phyloP scores from a whole-genome alignment of 176 grass and related monocot genomes.

The Zoysia pacifica region DNA sequence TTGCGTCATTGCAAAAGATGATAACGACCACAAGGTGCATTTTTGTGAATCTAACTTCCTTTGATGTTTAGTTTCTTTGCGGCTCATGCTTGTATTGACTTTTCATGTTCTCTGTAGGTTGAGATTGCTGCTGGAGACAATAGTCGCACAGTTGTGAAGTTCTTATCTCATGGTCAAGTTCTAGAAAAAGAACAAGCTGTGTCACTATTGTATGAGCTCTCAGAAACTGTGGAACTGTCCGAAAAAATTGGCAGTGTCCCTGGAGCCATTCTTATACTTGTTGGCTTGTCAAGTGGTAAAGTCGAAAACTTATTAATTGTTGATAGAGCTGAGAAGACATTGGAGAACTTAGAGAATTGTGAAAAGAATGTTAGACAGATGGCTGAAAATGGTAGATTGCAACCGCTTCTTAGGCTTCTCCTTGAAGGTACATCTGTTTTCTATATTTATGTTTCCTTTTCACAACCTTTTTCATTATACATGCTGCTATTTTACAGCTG shows the following conservation, averaged over 20 bases:
- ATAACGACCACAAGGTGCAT: slow-evolving; percentile 80
- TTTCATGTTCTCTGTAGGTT: slow-evolving; percentile 52
- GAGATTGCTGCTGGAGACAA: slow-evolving; percentile 80
- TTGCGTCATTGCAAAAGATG: slow-evolving; percentile 69
- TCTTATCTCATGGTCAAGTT: slow-evolving; percentile 68
- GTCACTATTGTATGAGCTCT: slow-evolving; percentile 84
- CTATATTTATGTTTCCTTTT: slow-evolving; percentile 11
- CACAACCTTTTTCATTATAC: not conserved
- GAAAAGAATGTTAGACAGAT: slow-evolving; percentile 98
- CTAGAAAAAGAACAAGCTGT: slow-evolving; percentile 82
- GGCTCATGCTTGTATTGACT: slow-evolving; percentile 33
- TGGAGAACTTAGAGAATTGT: slow-evolving; percentile 82
- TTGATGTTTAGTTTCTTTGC: slow-evolving; percentile 12
- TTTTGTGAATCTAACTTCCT: slow-evolving; percentile 16
- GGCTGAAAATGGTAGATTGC: slow-evolving; percentile 92
- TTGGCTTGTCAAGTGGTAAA: slow-evolving; percentile 88
- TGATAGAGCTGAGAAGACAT: slow-evolving; percentile 75
- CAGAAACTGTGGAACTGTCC: slow-evolving; percentile 67
- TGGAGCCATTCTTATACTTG: slow-evolving; percentile 91
- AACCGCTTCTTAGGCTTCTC: slow-evolving; percentile 85
- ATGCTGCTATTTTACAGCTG: slow-evolving; percentile 7
- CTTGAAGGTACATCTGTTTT: slow-evolving; percentile 68
- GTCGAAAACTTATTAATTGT: slow-evolving; percentile 65
- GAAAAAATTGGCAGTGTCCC: slow-evolving; percentile 81
- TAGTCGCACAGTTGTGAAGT: slow-evolving; percentile 92